Conservation (phyloP, 441 rosid species). For the Pelargonium australe region DNA sequence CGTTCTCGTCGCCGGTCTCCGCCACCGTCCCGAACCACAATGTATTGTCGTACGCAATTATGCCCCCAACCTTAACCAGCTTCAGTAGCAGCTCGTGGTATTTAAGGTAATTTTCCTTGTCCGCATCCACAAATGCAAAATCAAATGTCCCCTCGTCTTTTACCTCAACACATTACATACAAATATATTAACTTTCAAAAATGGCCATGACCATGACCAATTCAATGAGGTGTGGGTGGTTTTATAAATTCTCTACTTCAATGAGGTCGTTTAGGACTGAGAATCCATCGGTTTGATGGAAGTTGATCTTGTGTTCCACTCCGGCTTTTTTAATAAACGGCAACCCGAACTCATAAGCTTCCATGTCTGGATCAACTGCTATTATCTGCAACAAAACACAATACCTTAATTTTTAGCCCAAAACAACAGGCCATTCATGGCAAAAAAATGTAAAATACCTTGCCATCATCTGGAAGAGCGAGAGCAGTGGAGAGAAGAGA, state of each 20-base stretch:
- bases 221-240: background rate
- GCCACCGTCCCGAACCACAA: background rate
- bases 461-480: constrained; percentile 18
- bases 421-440: background rate
- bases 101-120: background rate
- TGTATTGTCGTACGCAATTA: background rate
- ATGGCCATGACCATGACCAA: background rate
- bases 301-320: constrained; percentile 21
- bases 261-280: constrained; percentile 13
- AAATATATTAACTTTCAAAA: background rate
- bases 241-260: constrained; percentile 9
- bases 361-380: constrained; percentile 18
- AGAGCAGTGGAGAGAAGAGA: constrained; percentile 25
- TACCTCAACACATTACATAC: constrained; percentile 18
- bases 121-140: constrained; percentile 23
- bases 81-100: background rate
- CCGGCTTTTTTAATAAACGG: constrained; percentile 17
- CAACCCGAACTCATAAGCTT: constrained; percentile 16
- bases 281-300: constrained; percentile 10
- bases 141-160: constrained; percentile 21
- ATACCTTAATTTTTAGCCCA: background rate
- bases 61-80: background rate
- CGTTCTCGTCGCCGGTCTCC: background rate
- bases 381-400: constrained; percentile 1
- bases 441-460: constrained; percentile 4